Evolutionary conservation across 2,329 filamentous ascomycete genomes (phyloP).

Genomic region (Rutstroemia sp.): DNA sequence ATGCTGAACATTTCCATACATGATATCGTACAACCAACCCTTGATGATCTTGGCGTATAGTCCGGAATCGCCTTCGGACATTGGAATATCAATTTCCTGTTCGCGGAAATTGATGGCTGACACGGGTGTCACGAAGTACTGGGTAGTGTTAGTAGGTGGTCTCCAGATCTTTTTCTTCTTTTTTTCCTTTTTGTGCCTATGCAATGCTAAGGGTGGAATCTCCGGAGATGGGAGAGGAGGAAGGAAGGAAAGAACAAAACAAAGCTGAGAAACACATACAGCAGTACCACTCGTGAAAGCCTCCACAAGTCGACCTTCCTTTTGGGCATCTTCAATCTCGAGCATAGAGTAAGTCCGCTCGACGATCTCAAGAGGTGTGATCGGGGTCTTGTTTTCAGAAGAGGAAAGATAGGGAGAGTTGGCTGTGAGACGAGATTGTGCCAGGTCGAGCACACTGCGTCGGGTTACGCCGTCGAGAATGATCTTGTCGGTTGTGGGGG

Average conservation of each 20-base stretch:
- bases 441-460: slow-evolving; percentile 69
- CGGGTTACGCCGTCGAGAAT: slow-evolving; percentile 84
- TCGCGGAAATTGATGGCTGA: slow-evolving; percentile 61
- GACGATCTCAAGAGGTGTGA: slow-evolving; percentile 57
- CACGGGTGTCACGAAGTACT: slow-evolving; percentile 67
- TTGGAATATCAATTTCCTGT: slow-evolving; percentile 53
- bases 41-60: slow-evolving; percentile 53
- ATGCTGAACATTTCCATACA: slow-evolving; percentile 64
- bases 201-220: background rate
- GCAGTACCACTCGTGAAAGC: slow-evolving; percentile 83
- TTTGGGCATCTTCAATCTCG: slow-evolving; percentile 64
- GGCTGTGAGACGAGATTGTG: slow-evolving; percentile 49
- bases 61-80: slow-evolving; percentile 46
- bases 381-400: background rate
- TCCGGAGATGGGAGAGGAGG: background rate
- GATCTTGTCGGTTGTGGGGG: slow-evolving; percentile 71
- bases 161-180: background rate
- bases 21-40: slow-evolving; percentile 61
- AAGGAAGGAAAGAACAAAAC: background rate
- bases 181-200: background rate
- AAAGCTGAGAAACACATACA: slow-evolving; percentile 40
- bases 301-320: slow-evolving; percentile 73
- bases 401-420: slow-evolving; percentile 21
- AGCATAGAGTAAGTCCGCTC: slow-evolving; percentile 77
- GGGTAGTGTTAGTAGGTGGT: background rate